Base-by-base conservation (phyloP, 2,329 filamentous ascomycete species). In the Colletotrichum sp. region DNA sequence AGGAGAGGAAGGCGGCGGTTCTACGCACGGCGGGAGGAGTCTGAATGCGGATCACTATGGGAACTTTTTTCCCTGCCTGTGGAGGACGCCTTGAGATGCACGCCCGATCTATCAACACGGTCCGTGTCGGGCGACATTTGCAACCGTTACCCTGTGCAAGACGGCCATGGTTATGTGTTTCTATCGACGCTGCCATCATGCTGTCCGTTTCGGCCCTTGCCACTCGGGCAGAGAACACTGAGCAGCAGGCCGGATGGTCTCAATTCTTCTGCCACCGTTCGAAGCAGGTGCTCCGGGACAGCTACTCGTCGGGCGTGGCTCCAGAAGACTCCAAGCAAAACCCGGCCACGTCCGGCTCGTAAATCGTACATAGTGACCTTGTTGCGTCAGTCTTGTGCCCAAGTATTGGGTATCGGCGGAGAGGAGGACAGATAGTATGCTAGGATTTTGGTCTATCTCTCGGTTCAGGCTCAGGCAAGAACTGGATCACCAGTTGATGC, bases 301-400 rank as follows among this genome's bases (percentile, higher is more conserved):
- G 36, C 59, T 15, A 39, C 43, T 36, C 70, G 30, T 43, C 57
- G 34, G 52, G 64, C 36, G 39, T 63, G 65, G 66, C 39, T 39
- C 43, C 18, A 55, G 55, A n/a, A 43, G 30, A 52, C 28, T 24
- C 21, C 28, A 28, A 39, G 48, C 24, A 67, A 30, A 26, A 30
- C 9, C 18, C 48, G 57, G 70, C 43, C 26, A 43, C 21, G 48
- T 15, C 43, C 26, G 60, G 74, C 71, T 39, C 74, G 66, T 76
- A 76, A 76, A 75, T 76, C 74, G 74, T 76, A 76, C 72, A 75
- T 76, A 76, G 74, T 76, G 74, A 76, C 66, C 52, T 63, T 66
- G 36, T 66, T 75, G 61, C 52, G 24, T 36, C 39, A 66, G 39
- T 71, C 74, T 71, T 32, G 26, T 69, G 70, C 66, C 28, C 30